Evolutionary conservation across 2,329 filamentous ascomycete genomes (phyloP).

Genomic region (Aspergillus felis): DNA sequence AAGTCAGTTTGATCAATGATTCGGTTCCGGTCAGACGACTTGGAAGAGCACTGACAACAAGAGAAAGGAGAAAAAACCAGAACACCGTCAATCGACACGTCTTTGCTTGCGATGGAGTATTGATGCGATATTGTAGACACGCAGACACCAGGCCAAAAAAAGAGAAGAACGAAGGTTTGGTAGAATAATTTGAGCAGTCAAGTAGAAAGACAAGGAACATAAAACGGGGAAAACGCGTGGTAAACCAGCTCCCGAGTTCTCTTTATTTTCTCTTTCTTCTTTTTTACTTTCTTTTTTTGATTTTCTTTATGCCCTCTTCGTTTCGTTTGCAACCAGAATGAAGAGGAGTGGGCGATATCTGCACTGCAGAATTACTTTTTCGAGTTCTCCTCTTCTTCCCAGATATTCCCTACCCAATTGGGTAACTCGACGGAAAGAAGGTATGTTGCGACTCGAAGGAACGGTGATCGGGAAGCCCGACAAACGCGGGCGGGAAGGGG

Average conservation of each 20-base stretch:
- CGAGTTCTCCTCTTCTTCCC: slow-evolving; percentile 17
- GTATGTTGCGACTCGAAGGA: slow-evolving; percentile 19
- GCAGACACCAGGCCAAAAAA: neutral
- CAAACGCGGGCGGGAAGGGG: slow-evolving; percentile 22
- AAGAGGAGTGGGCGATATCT: neutral
- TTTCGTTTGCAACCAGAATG: slow-evolving; percentile 6
- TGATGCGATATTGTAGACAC: neutral
- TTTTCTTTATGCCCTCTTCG: slow-evolving; percentile 12
- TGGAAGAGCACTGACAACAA: neutral
- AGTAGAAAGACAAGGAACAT: neutral
- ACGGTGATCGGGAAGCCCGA: slow-evolving; percentile 15
- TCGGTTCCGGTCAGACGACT: neutral
- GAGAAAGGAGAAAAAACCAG: neutral
- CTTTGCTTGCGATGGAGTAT: neutral
- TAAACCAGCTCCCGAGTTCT: slow-evolving; percentile 1
- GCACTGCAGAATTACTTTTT: slow-evolving; percentile 12
- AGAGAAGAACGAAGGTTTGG: too few species aligned
- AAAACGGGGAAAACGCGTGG: neutral
- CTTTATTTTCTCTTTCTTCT: slow-evolving; percentile 1
- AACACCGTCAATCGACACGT: neutral
- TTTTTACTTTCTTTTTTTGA: slow-evolving; percentile 5
- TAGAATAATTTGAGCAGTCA: neutral
- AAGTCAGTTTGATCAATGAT: neutral
- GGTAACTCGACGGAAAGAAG: slow-evolving; percentile 17
- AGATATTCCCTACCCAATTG: slow-evolving; percentile 18